Evolutionary conservation across 2,329 filamentous ascomycete genomes (phyloP), one percentile per base, ranked within the genome.

Genomic region (Penicillium sp.): DNA sequence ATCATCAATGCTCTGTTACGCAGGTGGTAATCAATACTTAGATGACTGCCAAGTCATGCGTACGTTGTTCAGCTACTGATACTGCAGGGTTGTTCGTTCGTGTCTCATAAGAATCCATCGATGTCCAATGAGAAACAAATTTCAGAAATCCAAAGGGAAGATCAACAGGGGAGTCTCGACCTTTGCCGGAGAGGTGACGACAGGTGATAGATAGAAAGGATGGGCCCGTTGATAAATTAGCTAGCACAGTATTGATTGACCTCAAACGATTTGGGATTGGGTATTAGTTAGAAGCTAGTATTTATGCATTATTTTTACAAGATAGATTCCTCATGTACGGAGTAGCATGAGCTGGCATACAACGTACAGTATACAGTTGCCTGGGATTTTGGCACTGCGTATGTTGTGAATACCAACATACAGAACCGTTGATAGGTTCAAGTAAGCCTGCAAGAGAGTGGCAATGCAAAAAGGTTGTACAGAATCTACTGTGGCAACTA

Each of bases 121-220:
- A 30, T 13, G 45, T 53, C 29, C 14, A 46, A 40, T 47, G 14
- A 34, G 36, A 26, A 29, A 10, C 8, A n/a, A 39, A 38, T 7
- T n/a, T 19, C 18, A 34, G 32, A 3, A 13, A 34, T 13, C 2
- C 16, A 16, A 6, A 43, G 30, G 27, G 35, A 44, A 42, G 52
- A 42, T 60, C 50, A 55, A 60, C 56, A 60, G 57, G 58, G 51
- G 59, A 41, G 19, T 39, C 29, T 55, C 45, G 29, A 57, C 39
- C 39, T 58, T 52, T n/a, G 42, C 44, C 36, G 19, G 26, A 53
- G 38, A 11, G 49, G 62, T 62, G 61, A 63, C 61, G 57, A 57
- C 57, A 56, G 16, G 45, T 46, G 29, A 26, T 26, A 34, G 46
- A 55, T 57, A 51, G 46, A 58, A 54, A 60, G 32, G 41, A 57